A percentile compares a stretch with the other conserved stretches of the same genome.
Evolutionary conservation across 2,329 filamentous ascomycete species (phyloP).

Genomic region (Trichoderma citrinoviride): DNA sequence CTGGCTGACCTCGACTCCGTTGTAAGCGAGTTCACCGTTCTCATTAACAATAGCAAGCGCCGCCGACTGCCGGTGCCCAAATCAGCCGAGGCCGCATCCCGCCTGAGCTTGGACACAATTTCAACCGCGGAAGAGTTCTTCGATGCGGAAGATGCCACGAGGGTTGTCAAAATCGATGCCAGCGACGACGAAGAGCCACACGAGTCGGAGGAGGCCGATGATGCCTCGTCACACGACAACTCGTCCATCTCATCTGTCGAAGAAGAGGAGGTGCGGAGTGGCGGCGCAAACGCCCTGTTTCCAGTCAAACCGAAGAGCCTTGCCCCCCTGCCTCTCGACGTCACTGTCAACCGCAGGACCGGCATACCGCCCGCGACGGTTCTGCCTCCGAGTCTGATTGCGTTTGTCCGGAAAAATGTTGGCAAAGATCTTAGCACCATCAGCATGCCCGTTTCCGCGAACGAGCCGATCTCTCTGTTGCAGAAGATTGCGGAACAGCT

Average conservation of each 20-base stretch:
- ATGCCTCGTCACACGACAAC: slow-evolving; percentile 52
- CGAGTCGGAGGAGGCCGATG: slow-evolving; percentile 56
- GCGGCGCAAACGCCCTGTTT: slow-evolving; percentile 63
- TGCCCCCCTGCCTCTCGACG: slow-evolving; percentile 69
- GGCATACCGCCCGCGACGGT: slow-evolving; percentile 73
- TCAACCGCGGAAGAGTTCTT: slow-evolving; percentile 87
- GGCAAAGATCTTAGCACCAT: slow-evolving; percentile 97
- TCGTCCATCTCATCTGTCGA: slow-evolving; percentile 60
- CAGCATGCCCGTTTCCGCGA: slow-evolving; percentile 94
- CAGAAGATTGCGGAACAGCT: slow-evolving; percentile 88
- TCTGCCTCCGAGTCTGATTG: slow-evolving; percentile 84
- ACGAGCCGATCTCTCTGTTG: slow-evolving; percentile 84
- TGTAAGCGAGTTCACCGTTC: slow-evolving; percentile 73
- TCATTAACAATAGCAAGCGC: slow-evolving; percentile 77
- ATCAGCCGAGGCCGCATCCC: slow-evolving; percentile 45
- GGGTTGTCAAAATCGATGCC: slow-evolving; percentile 70
- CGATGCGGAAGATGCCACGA: slow-evolving; percentile 69
- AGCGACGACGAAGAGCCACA: slow-evolving; percentile 61
- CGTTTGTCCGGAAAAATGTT: slow-evolving; percentile 93
- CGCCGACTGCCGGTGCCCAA: slow-evolving; percentile 59
- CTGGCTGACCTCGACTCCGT: slow-evolving; percentile 81
- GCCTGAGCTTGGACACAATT: slow-evolving; percentile 75
- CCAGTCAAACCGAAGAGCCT: slow-evolving; percentile 74
- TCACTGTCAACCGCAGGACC: slow-evolving; percentile 62
- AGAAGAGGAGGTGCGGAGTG: slow-evolving; percentile 51